Base-by-base conservation (phyloP, 768 basidiomycete species). In the Amanita rimosa region DNA sequence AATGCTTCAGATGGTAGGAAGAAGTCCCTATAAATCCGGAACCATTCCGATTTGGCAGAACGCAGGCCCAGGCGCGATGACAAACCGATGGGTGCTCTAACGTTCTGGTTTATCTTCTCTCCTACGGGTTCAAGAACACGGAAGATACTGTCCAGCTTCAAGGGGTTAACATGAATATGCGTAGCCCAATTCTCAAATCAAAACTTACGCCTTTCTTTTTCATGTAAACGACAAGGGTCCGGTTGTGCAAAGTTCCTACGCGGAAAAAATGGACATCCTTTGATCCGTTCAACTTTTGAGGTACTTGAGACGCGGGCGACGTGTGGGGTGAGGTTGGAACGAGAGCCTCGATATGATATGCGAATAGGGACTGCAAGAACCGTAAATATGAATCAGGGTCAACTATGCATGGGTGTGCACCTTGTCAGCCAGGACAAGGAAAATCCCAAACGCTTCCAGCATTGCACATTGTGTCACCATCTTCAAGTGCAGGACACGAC, bases 111-210 rank as follows among this genome's bases (percentile, higher is more conserved):
- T 57, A 85, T 91, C 64, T 88, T 90, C 55, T 84, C 89, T 3
- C 81, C 75, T n/a, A 98, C 89, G 3, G 95, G 95, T 56, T 99
- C 95, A n/a, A 99, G 75, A 5, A 95, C 92, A 47, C 89, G 88
- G 77, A 99, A 97, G 44, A 96, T 85, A 49, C 89, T 93, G 58
- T 95, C 90, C 55, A 88, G 71, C 75, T 78, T 45, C 1, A 51
- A 16, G n/a, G 31, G 17, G n/a, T 27, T 46, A 11, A 55, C 49
- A 36, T 21, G 26, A 16, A 11, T n/a, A 39, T 21, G 9, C 11
- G 27, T 47, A 3, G 21, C 24, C 34, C 21, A 21, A n/a, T n/a
- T 19, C 29, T 24, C 14, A 14, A 38, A 37, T 16, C 8, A 17
- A 14, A 1, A 53, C 68, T 53, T 53, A 76, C 76, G 64, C 89